phyloP scores from a whole-genome alignment of 2,329 filamentous ascomycete genomes.

The Fusarium staphyleae region DNA sequence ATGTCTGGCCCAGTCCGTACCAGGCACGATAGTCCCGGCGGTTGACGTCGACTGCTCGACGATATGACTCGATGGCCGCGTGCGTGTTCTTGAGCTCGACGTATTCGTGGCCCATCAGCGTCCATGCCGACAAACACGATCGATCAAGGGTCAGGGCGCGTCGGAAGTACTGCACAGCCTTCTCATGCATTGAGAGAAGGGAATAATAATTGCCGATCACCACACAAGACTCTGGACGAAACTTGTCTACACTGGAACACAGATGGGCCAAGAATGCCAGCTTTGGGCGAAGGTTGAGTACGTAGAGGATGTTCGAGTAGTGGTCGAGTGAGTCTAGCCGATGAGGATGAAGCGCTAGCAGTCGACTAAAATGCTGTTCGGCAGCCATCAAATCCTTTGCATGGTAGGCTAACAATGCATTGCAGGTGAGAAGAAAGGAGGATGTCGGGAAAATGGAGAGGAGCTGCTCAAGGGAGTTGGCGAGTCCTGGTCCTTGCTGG shows the following conservation, averaged over 20 bases:
- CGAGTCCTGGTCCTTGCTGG: slow-evolving; percentile 78
- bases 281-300: slow-evolving; percentile 86
- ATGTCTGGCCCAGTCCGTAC: slow-evolving; percentile 97
- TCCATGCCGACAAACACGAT: slow-evolving; percentile 93
- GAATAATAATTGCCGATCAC: slow-evolving; percentile 98
- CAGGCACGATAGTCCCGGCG: slow-evolving; percentile 95
- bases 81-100: slow-evolving; percentile 99
- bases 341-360: slow-evolving; percentile 77
- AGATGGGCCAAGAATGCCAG: slow-evolving; percentile 91
- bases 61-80: slow-evolving; percentile 95
- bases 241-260: slow-evolving; percentile 91
- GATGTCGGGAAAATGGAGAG: slow-evolving; percentile 85
- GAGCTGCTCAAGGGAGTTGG: slow-evolving; percentile 77
- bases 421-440: slow-evolving; percentile 88
- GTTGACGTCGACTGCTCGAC: slow-evolving; percentile 94
- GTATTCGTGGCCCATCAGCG: slow-evolving; percentile 98
- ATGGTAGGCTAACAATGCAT: slow-evolving; percentile 88
- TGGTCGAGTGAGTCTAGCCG: slow-evolving; percentile 90
- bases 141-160: slow-evolving; percentile 90
- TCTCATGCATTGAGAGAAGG: slow-evolving; percentile 92
- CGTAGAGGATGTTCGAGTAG: slow-evolving; percentile 97
- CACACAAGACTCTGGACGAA: slow-evolving; percentile 94
- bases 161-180: slow-evolving; percentile 97
- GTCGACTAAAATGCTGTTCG: slow-evolving; percentile 75
- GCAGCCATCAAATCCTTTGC: slow-evolving; percentile 78